Conservation (phyloP, 805 yeast species). For the Nakazawaea wyomingensis region DNA sequence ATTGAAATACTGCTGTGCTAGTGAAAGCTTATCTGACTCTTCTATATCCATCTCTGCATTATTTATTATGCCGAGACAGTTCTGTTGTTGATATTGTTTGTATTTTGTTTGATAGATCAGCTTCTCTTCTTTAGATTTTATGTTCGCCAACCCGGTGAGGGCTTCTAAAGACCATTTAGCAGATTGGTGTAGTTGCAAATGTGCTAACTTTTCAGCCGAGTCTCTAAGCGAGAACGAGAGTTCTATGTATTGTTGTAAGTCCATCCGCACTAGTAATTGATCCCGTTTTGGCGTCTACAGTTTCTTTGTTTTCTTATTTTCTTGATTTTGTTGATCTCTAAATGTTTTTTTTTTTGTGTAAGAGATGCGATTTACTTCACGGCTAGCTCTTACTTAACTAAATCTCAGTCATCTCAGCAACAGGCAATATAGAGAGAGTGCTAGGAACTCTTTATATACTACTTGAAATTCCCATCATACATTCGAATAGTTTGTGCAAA, state of each 20-base stretch:
- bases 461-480: too few relatives aligned
- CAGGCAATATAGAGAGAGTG: too few relatives aligned
- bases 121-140: conserved; percentile 17
- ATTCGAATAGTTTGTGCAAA: too few relatives aligned
- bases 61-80: background rate
- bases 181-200: conserved; percentile 59
- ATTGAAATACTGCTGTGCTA: conserved; percentile 73
- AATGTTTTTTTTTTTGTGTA: too few relatives aligned
- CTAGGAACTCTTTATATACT: too few relatives aligned
- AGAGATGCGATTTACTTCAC: too few relatives aligned
- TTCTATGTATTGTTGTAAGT: conserved; percentile 22
- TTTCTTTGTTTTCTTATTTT: background rate
- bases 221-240: conserved; percentile 27
- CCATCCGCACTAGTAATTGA: conserved; percentile 17
- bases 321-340: background rate
- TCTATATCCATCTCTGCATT: conserved; percentile 8
- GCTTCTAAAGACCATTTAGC: conserved; percentile 60
- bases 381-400: too few relatives aligned
- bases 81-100: conserved; percentile 1
- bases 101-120: conserved; percentile 17
- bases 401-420: too few relatives aligned
- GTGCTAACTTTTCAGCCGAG: conserved; percentile 41
- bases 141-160: conserved; percentile 2
- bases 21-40: conserved; percentile 42
- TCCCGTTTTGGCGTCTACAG: background rate